Conservation (phyloP, 352 stramenopile genomes). For the Phytophthora litchii region DNA sequence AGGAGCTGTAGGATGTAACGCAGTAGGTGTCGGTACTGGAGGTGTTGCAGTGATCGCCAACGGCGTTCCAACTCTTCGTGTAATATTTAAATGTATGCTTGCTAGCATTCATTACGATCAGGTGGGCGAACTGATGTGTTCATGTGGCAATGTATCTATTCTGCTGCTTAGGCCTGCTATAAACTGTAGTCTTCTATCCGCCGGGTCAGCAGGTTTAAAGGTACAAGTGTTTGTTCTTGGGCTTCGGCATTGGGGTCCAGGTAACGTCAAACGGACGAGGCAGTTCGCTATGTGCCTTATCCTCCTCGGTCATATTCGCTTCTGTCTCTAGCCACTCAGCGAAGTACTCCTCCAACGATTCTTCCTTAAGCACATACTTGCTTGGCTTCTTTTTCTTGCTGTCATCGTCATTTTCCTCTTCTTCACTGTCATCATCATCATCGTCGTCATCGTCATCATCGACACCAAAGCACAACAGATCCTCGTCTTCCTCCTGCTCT, state of each 20-base stretch:
- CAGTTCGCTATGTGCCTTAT: constrained; percentile 45
- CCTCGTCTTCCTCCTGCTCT: constrained; percentile 13
- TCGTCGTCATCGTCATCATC: constrained; percentile 26
- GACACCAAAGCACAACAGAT: constrained; percentile 28
- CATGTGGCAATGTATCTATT: constrained; percentile 37
- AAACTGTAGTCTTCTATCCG: constrained; percentile 23
- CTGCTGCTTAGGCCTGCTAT: constrained; percentile 25
- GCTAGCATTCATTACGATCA: not conserved
- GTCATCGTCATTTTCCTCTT: constrained; percentile 42
- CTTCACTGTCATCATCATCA: constrained; percentile 31
- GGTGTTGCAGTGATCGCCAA: constrained; percentile 13
- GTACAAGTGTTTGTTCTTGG: constrained; percentile 84
- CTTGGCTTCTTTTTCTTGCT: constrained; percentile 28
- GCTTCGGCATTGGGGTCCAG: constrained; percentile 58
- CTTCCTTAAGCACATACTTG: constrained; percentile 12
- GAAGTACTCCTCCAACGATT: constrained; percentile 56
- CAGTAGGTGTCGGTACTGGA: constrained; percentile 5
- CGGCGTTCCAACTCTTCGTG: constrained; percentile 3
- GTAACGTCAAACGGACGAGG: constrained; percentile 78
- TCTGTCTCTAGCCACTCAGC: constrained; percentile 44
- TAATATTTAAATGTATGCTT: constrained; percentile 37
- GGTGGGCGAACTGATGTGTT: constrained; percentile 1
- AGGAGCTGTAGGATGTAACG: constrained; percentile 17
- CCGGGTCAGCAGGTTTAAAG: constrained; percentile 44
- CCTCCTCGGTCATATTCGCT: constrained; percentile 40